Evolutionary conservation across 305 asterid genomes (phyloP).

Genomic region (Withania somnifera): DNA sequence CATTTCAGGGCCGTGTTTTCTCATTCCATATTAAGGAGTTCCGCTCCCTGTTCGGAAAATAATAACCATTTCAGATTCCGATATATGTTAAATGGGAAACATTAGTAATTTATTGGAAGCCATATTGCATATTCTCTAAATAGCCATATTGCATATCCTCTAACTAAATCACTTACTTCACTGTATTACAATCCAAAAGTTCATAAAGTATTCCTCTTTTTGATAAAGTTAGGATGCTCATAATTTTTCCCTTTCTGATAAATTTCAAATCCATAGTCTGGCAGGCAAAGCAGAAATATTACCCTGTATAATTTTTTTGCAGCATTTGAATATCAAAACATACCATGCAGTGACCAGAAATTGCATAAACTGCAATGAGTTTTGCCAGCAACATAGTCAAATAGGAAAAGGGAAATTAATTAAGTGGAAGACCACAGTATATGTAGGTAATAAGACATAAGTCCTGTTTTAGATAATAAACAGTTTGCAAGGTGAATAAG

Average conservation of each 20-base stretch:
- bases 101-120: neutral
- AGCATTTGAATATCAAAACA: neutral
- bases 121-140: neutral
- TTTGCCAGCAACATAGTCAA: neutral
- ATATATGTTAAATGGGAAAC: neutral
- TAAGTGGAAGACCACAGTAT: neutral
- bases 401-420: neutral
- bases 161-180: neutral
- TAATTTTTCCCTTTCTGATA: neutral
- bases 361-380: neutral
- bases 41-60: slow-evolving; percentile 38
- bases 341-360: neutral
- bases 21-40: slow-evolving; percentile 49
- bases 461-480: neutral
- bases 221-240: neutral
- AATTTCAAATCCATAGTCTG: neutral
- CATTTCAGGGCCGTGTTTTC: slow-evolving; percentile 45
- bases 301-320: neutral
- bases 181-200: neutral
- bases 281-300: neutral
- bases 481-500: neutral
- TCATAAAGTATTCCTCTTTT: neutral
- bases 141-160: neutral
- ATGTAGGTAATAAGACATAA: neutral
- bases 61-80: neutral